Percentiles rank a stretch among this genome's conserved stretches.
Evolutionary conservation across 2,329 filamentous ascomycete species (phyloP).

Genomic region (Dactylellina haptotyla): DNA sequence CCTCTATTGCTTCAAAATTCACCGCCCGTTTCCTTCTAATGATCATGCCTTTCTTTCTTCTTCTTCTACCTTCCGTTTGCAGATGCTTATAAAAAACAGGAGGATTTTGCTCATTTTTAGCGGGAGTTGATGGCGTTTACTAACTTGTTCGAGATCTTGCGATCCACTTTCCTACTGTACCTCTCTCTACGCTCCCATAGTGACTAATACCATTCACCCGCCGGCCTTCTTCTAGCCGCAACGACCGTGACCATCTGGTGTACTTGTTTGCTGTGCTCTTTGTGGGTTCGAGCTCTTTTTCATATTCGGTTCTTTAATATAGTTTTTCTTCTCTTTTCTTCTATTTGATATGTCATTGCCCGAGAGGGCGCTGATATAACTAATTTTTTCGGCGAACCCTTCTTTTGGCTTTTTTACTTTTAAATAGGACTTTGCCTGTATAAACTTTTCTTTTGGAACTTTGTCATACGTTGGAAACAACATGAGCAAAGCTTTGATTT

Average conservation of each 20-base stretch:
- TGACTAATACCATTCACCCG: constrained; percentile 37
- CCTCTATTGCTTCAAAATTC: constrained; percentile 8
- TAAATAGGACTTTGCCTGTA: constrained; percentile 41
- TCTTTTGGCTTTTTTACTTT: neutral
- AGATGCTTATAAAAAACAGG: constrained; percentile 32
- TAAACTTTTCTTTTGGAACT: too few species aligned
- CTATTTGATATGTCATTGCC: neutral
- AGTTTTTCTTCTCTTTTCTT: neutral
- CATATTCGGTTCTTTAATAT: neutral
- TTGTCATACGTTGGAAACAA: too few species aligned
- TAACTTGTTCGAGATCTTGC: constrained; percentile 21
- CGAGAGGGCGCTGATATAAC: constrained; percentile 30
- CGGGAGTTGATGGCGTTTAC: constrained; percentile 51
- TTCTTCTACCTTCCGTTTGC: constrained; percentile 21
- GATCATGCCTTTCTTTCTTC: constrained; percentile 47
- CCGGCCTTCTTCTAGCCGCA: too few species aligned
- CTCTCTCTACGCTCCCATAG: constrained; percentile 32
- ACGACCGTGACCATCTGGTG: neutral
- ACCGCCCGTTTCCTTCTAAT: constrained; percentile 23
- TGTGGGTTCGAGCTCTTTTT: neutral
- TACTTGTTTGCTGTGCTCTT: neutral
- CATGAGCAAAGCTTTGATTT: neutral
- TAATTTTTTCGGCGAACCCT: constrained; percentile 24
- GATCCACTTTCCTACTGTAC: constrained; percentile 27
- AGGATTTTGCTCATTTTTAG: constrained; percentile 51